Base-by-base conservation (phyloP, 1,284 basidiomycete genomes). In the Gastroboletus turbinatus region DNA sequence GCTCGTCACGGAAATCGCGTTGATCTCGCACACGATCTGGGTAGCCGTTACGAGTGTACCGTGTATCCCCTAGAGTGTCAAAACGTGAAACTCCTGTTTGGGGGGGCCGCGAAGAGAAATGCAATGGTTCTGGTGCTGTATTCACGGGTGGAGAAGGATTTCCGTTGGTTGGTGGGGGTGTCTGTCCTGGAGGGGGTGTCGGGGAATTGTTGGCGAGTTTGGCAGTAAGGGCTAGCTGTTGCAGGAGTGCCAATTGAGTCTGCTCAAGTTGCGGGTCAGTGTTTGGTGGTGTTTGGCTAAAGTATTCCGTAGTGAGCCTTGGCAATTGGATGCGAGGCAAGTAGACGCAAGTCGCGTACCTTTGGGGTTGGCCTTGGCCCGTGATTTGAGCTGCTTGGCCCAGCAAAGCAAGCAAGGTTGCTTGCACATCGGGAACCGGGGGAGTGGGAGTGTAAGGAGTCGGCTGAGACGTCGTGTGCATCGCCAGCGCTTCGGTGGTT, bases 191-290 rank as follows among this genome's bases (percentile, higher is more conserved):
- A 59, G 67, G 65, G 30, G 67, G 59, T 13, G 71, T 63, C 65
- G 67, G 57, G 55, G 62, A 60, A 49, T 63, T 67, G 67, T 71
- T 75, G 51, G 73, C 72, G 48, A 74, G 65, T 56, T 78, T 78
- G 36, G 84, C 80, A 63, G 82, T 80, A 64, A 84, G 83, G 55
- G 87, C 78, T 67, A 91, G 77, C 66, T 88, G 88, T 65, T 89
- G 87, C 63, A 92, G 75, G 63, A 90, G 75, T 51, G 84, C 82
- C 53, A 90, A 75, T 68, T 88, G 86, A 58, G 78, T 75, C 43
- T 79, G 73, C 61, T 82, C 82, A 59, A 85, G 66, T 52, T 69
- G 72, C 42, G 75, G 71, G 52, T 57, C 62, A 29, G 69, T 81
- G 68, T 84, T 88, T 84, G 82, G 66, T 56, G 69, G 65, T 83